Evolutionary conservation across 2,329 filamentous ascomycete genomes (phyloP).

Genomic region (Alternaria postmessia): DNA sequence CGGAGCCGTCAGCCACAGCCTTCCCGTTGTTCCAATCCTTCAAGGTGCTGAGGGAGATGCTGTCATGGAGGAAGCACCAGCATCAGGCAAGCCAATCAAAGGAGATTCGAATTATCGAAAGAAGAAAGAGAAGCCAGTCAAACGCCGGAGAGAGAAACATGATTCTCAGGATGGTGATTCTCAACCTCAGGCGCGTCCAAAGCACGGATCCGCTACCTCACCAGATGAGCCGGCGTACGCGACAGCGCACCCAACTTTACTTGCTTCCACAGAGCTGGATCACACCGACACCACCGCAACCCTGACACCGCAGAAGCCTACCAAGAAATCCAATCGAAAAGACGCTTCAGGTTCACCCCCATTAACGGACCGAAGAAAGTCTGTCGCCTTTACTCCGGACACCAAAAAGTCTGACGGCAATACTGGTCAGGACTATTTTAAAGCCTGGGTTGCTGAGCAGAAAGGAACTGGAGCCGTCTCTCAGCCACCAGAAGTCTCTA

Average conservation of each 20-base stretch:
- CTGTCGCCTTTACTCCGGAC: constrained; percentile 70
- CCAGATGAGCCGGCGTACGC: constrained; percentile 21
- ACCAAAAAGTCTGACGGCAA: constrained; percentile 67
- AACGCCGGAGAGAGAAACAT: constrained; percentile 28
- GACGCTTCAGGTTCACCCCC: constrained; percentile 37
- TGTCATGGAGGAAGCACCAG: constrained; percentile 11
- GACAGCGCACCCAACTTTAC: constrained; percentile 31
- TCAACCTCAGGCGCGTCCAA: constrained; percentile 14
- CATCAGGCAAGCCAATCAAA: constrained; percentile 27
- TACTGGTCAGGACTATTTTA: constrained; percentile 61
- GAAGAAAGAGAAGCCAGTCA: constrained; percentile 36
- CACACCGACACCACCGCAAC: constrained; percentile 16
- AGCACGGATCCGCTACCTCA: constrained; percentile 31
- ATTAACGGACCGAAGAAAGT: constrained; percentile 57
- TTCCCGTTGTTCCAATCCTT: constrained; percentile 8
- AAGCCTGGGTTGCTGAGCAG: constrained; percentile 56
- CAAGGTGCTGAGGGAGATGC: constrained; percentile 17
- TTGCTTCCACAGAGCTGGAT: constrained; percentile 43
- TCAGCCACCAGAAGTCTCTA: constrained; percentile 33
- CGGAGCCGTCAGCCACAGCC: constrained; percentile 5
- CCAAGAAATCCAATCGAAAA: constrained; percentile 23
- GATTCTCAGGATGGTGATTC: constrained; percentile 9
- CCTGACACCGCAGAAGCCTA: constrained; percentile 30
- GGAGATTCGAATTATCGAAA: constrained; percentile 50
- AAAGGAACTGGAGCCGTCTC: constrained; percentile 36